Conservation (phyloP, 805 yeast genomes). For the Ogataea ramenticola region DNA sequence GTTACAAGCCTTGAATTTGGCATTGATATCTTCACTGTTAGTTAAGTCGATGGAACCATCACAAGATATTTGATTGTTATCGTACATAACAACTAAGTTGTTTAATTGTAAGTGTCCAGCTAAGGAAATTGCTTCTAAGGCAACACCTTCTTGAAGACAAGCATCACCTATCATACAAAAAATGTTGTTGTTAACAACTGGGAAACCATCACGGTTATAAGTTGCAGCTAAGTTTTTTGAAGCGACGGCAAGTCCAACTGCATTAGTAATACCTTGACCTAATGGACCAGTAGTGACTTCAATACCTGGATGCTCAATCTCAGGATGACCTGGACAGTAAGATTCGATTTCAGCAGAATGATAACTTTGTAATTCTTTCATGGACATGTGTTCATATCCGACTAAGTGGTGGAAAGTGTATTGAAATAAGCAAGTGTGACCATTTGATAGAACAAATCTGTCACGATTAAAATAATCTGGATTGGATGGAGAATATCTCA, state of each 20-base stretch:
- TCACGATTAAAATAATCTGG: constrained; percentile 30
- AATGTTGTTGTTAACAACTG: constrained; percentile 22
- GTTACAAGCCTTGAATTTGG: constrained; percentile 27
- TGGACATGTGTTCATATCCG: constrained; percentile 28
- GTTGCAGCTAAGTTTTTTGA: constrained; percentile 26
- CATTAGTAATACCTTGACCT: constrained; percentile 35
- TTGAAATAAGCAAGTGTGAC: constrained; percentile 30
- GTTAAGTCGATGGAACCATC: constrained; percentile 31
- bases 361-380: constrained; percentile 28
- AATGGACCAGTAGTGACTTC: constrained; percentile 35
- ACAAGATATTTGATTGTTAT: constrained; percentile 30
- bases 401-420: constrained; percentile 22
- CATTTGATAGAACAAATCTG: constrained; percentile 30
- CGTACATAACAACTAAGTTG: constrained; percentile 30
- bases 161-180: constrained; percentile 33
- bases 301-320: constrained; percentile 29
- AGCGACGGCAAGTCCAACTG: constrained; percentile 34
- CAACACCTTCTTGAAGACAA: constrained; percentile 34
- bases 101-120: constrained; percentile 32
- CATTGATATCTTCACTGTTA: constrained; percentile 26
- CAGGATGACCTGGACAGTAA: constrained; percentile 34
- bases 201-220: constrained; percentile 27
- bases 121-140: constrained; percentile 30
- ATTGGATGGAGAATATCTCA: constrained; percentile 24
- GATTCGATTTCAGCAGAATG: constrained; percentile 21